Conservation (phyloP, 176 grass and related monocot species). For the Oryza longistaminata region DNA sequence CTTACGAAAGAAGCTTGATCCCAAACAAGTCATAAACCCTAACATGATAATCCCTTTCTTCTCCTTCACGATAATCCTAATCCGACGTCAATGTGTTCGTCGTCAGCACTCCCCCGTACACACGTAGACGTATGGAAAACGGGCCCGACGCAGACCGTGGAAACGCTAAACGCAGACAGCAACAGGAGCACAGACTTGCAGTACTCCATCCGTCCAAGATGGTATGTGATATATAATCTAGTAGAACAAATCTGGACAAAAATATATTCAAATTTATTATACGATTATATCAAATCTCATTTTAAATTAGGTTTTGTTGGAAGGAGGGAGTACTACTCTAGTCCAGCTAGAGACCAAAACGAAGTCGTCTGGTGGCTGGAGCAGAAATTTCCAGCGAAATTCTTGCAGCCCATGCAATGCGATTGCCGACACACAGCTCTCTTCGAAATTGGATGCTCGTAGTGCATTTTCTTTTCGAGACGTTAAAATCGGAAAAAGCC, state of each 20-base stretch:
- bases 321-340: no score
- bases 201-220: no score
- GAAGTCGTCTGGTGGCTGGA: neutral
- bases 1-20: no score
- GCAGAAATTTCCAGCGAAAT: neutral
- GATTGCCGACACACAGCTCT: neutral
- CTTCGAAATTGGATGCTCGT: neutral
- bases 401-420: neutral
- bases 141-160: neutral
- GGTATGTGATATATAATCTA: no score
- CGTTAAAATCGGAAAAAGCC: neutral
- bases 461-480: neutral
- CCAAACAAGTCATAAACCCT: neutral
- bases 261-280: no score
- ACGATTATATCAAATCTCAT: no score
- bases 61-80: neutral
- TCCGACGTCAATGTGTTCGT: constrained; percentile 6
- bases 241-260: no score
- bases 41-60: neutral
- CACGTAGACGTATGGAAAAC: neutral
- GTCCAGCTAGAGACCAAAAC: neutral
- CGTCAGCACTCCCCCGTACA: neutral
- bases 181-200: no score
- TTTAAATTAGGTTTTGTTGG: no score
- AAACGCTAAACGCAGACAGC: neutral